A percentile compares a stretch with the other conserved stretches of the same genome.
Conservation (phyloP, 1,284 basidiomycete genomes). For the Apiotrichum veenhuisii region DNA sequence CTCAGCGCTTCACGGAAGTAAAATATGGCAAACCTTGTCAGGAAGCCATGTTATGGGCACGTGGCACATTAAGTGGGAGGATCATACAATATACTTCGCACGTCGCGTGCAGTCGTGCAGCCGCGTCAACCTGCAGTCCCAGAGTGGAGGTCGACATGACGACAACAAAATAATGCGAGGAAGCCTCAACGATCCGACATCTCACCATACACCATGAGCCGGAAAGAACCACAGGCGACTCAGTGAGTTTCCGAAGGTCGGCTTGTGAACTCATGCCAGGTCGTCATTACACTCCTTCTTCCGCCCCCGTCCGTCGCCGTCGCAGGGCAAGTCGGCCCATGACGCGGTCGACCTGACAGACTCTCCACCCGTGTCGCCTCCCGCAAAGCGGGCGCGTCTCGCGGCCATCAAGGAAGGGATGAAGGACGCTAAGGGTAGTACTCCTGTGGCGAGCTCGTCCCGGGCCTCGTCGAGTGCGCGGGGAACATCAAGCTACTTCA, state of each 20-base stretch:
- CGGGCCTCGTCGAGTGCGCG: not conserved
- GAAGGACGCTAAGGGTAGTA: not conserved
- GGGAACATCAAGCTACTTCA: not conserved
- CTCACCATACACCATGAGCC: not conserved
- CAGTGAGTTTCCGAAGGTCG: no score
- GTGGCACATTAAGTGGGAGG: no score
- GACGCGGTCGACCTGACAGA: slow-evolving; percentile 33
- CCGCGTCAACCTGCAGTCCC: no score
- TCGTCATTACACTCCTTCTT: slow-evolving; percentile 46
- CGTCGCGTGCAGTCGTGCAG: no score
- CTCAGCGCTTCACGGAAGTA: no score
- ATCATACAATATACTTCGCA: no score
- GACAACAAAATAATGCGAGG: slow-evolving; percentile 2
- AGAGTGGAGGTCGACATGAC: not conserved
- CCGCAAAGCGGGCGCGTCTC: slow-evolving; percentile 24
- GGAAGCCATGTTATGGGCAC: no score
- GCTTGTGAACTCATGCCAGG: slow-evolving; percentile 16
- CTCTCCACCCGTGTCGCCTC: slow-evolving; percentile 27
- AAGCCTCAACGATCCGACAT: not conserved
- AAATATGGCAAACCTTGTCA: no score
- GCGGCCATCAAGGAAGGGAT: not conserved
- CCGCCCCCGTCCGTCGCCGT: slow-evolving; percentile 27
- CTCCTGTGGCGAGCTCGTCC: slow-evolving; percentile 28
- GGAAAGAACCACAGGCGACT: not conserved
- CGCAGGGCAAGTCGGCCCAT: slow-evolving; percentile 6